Evolutionary conservation across 176 grass and related monocot genomes (phyloP).

Genomic region (Saccharum officinarum): DNA sequence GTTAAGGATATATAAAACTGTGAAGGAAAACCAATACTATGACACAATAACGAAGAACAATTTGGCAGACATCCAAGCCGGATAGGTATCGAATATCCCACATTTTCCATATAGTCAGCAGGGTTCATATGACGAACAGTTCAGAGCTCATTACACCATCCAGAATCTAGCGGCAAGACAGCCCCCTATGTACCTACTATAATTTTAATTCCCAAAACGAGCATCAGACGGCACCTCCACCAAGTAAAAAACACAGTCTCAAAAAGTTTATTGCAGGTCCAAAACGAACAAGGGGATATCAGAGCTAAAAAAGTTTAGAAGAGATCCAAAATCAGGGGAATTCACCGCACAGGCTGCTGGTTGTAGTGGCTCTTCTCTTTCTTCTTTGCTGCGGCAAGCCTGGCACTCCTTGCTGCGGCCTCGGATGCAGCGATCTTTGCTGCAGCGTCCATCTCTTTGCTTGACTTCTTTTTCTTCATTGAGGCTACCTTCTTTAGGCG

Average conservation of each 20-base stretch:
- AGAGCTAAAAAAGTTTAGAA: neutral
- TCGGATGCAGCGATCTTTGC: constrained; percentile 72
- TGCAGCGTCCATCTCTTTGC: constrained; percentile 70
- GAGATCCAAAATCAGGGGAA: neutral
- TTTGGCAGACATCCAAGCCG: neutral
- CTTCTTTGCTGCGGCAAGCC: constrained; percentile 79
- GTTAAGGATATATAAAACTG: neutral
- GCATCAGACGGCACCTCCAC: constrained; percentile 18
- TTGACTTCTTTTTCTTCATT: constrained; percentile 88
- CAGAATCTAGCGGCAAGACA: constrained; percentile 15
- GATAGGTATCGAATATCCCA: neutral
- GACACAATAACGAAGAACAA: neutral
- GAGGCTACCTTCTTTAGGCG: constrained; percentile 78
- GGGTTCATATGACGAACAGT: constrained; percentile 32
- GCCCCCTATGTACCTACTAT: neutral
- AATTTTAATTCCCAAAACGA: neutral
- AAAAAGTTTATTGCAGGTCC: constrained; percentile 31
- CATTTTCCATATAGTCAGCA: constrained; percentile 29
- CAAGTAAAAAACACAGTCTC: constrained; percentile 11
- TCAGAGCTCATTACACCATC: constrained; percentile 16
- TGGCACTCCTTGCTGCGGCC: constrained; percentile 73
- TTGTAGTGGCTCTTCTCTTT: constrained; percentile 97
- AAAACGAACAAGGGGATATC: constrained; percentile 33
- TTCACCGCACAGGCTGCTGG: constrained; percentile 80
- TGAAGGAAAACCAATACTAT: neutral